Conservation (phyloP, 805 yeast genomes). For the Candida namnaoensis region DNA sequence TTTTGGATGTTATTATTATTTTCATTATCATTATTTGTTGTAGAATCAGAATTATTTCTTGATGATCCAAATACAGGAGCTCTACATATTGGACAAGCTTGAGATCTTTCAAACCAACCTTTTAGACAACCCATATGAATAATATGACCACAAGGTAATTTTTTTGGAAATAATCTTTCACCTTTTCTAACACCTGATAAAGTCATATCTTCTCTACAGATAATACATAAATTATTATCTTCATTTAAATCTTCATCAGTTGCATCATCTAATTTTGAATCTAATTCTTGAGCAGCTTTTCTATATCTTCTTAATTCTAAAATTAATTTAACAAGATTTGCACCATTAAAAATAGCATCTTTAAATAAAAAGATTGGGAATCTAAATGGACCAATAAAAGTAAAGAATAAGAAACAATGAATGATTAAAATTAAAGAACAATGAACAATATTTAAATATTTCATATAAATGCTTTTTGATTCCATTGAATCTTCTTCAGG, state of each 20-base stretch:
- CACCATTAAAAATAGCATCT: conserved; percentile 32
- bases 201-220: conserved; percentile 87
- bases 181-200: conserved; percentile 25
- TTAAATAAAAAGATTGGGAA: conserved; percentile 40
- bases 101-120: conserved; percentile 89
- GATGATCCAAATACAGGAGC: conserved; percentile 44
- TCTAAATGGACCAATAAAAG: conserved; percentile 35
- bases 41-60: neutral
- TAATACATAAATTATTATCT: conserved; percentile 65
- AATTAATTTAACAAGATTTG: conserved; percentile 23
- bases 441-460: conserved; percentile 45
- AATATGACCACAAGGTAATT: conserved; percentile 76
- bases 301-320: conserved; percentile 29
- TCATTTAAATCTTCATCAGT: conserved; percentile 46
- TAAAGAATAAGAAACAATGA: conserved; percentile 36
- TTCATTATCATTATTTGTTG: neutral
- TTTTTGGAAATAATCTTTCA: conserved; percentile 58
- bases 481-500: conserved; percentile 71
- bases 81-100: conserved; percentile 89
- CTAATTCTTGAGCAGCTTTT: conserved; percentile 50
- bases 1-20: neutral
- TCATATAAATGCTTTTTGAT: conserved; percentile 48
- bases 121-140: conserved; percentile 85
- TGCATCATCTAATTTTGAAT: conserved; percentile 55
- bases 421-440: conserved; percentile 37